These are phyloP conservation scores for Isabelozyma gotoi DNA, from an alignment of 805 yeast genomes.

Conservation along the genomic window DNA sequence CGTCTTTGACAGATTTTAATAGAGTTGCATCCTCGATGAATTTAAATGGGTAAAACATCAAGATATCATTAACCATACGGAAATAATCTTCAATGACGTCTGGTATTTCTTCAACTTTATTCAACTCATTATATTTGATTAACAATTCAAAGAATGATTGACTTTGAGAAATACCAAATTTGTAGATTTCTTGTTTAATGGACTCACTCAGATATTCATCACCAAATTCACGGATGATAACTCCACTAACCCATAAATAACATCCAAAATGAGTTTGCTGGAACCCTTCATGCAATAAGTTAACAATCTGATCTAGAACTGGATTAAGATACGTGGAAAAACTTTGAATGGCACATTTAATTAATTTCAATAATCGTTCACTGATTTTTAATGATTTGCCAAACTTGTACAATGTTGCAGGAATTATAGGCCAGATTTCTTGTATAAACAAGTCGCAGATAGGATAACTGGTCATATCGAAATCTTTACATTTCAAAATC, in stretches of 20 bases:
- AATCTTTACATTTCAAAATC: slow-evolving; percentile 51
- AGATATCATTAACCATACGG: slow-evolving; percentile 72
- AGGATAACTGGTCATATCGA: slow-evolving; percentile 41
- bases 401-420: slow-evolving; percentile 47
- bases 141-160: slow-evolving; percentile 52
- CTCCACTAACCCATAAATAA: slow-evolving; percentile 87
- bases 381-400: slow-evolving; percentile 65
- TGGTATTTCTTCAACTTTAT: slow-evolving; percentile 40
- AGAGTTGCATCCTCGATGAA: slow-evolving; percentile 47
- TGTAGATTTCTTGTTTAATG: slow-evolving; percentile 64
- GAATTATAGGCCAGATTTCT: slow-evolving; percentile 57
- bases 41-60: slow-evolving; percentile 69
- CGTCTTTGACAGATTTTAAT: slow-evolving; percentile 53
- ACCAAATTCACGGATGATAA: slow-evolving; percentile 71
- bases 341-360: slow-evolving; percentile 64
- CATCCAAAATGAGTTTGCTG: slow-evolving; percentile 71
- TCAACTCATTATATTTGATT: slow-evolving; percentile 9
- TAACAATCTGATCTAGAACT: slow-evolving; percentile 63
- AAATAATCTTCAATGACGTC: slow-evolving; percentile 86
- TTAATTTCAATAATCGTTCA: slow-evolving; percentile 70
- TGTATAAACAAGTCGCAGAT: slow-evolving; percentile 53
- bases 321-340: slow-evolving; percentile 57
- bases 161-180: slow-evolving; percentile 69
- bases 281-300: slow-evolving; percentile 68
- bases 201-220: slow-evolving; percentile 49